These are phyloP conservation scores for Clonostachys chloroleuca DNA, from an alignment of 2,329 filamentous ascomycete species.

Conservation along the genomic window DNA sequence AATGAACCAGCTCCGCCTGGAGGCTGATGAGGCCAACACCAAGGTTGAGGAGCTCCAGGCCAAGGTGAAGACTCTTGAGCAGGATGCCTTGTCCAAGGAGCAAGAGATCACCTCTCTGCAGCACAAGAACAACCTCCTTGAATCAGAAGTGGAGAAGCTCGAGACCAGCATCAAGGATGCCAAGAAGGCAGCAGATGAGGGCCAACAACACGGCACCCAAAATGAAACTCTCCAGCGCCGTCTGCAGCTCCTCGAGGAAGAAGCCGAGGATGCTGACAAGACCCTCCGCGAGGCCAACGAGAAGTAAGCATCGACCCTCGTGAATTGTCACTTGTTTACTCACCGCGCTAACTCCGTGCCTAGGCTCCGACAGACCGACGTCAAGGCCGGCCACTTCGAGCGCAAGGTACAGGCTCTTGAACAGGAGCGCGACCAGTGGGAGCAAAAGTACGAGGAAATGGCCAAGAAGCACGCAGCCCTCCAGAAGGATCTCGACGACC, in stretches of 20 bases:
- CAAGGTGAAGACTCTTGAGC: slow-evolving; percentile 86
- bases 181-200: slow-evolving; percentile 83
- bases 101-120: slow-evolving; percentile 95
- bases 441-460: slow-evolving; percentile 98
- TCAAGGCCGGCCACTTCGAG: slow-evolving; percentile 98
- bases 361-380: slow-evolving; percentile 97
- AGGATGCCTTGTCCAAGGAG: slow-evolving; percentile 94
- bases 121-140: slow-evolving; percentile 92
- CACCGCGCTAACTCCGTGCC: slow-evolving; percentile 2
- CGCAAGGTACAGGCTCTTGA: slow-evolving; percentile 98
- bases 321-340: slow-evolving; percentile 4
- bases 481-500: slow-evolving; percentile 88
- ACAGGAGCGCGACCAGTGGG: slow-evolving; percentile 87
- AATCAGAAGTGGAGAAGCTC: slow-evolving; percentile 88
- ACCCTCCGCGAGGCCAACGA: slow-evolving; percentile 95
- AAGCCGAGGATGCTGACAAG: slow-evolving; percentile 95
- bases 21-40: slow-evolving; percentile 79
- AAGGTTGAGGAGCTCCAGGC: slow-evolving; percentile 83
- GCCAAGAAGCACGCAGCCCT: slow-evolving; percentile 77
- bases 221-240: slow-evolving; percentile 89
- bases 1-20: slow-evolving; percentile 91
- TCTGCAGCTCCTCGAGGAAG: slow-evolving; percentile 94
- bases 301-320: slow-evolving; percentile 61
- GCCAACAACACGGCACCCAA: slow-evolving; percentile 77
- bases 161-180: slow-evolving; percentile 78